Evolutionary conservation across 2,329 filamentous ascomycete species (phyloP).

Genomic region (Purpureocillium lavendulum): DNA sequence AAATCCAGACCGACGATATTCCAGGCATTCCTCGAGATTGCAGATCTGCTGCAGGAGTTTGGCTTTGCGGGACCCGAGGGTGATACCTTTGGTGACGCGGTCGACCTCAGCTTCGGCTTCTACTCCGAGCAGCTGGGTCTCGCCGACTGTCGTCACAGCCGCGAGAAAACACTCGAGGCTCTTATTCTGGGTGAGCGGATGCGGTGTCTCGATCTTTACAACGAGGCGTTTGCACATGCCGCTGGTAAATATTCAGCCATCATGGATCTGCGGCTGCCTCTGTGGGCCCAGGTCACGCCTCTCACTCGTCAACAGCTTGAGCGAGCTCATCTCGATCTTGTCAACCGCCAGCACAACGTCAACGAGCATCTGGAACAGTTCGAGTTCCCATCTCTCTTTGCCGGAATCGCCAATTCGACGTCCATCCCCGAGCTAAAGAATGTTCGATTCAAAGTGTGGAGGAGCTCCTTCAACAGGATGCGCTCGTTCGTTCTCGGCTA

Average conservation of each 20-base stretch:
- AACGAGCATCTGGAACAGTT: slow-evolving; percentile 74
- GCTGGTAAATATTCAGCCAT: slow-evolving; percentile 79
- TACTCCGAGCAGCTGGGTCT: slow-evolving; percentile 72
- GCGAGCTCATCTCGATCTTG: slow-evolving; percentile 71
- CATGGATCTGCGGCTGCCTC: slow-evolving; percentile 54
- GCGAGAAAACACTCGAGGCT: slow-evolving; percentile 83
- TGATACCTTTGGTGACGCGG: slow-evolving; percentile 50
- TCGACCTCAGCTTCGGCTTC: slow-evolving; percentile 58
- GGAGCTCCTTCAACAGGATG: slow-evolving; percentile 63
- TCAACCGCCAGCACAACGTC: slow-evolving; percentile 61
- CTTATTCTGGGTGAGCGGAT: slow-evolving; percentile 85
- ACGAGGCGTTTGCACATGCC: slow-evolving; percentile 84
- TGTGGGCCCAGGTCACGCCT: slow-evolving; percentile 61
- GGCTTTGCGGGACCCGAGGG: slow-evolving; percentile 49
- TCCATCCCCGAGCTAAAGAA: slow-evolving; percentile 67
- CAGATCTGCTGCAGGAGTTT: slow-evolving; percentile 45
- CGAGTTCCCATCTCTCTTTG: slow-evolving; percentile 83
- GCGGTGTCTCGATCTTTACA: slow-evolving; percentile 74
- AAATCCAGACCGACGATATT: slow-evolving; percentile 43
- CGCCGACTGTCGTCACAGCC: slow-evolving; percentile 71
- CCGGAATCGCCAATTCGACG: slow-evolving; percentile 78
- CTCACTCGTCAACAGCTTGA: slow-evolving; percentile 74
- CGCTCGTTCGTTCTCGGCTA: slow-evolving; percentile 64
- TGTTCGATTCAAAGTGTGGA: slow-evolving; percentile 81
- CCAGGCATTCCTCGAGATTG: slow-evolving; percentile 44